Conservation (phyloP, 2,329 filamentous ascomycete species). For the Salinomyces thailandicus region DNA sequence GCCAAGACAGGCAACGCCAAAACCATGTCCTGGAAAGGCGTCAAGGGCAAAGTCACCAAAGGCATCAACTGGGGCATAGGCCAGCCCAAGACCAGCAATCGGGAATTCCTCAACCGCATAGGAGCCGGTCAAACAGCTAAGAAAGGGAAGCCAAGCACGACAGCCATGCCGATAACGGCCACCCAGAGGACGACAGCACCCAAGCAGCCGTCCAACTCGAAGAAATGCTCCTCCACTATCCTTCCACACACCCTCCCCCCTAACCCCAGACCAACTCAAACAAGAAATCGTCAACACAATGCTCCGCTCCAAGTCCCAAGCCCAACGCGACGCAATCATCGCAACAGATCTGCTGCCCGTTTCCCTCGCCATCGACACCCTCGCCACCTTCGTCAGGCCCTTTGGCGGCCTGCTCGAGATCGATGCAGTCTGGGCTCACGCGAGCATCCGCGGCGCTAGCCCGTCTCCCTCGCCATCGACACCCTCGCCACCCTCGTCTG, state of each 20-base stretch:
- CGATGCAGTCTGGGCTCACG: constrained; percentile 28
- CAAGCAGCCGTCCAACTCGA: constrained; percentile 30
- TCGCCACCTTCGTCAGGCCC: constrained; percentile 28
- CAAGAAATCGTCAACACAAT: constrained; percentile 34
- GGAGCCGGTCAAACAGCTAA: no score
- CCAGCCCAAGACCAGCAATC: constrained; percentile 31
- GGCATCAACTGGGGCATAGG: constrained; percentile 33
- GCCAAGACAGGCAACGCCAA: constrained; percentile 34
- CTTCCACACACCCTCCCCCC: no score
- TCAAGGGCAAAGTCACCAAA: constrained; percentile 32
- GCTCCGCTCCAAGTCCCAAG: constrained; percentile 32
- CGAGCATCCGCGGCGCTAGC: constrained; percentile 37
- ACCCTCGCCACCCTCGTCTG: neutral
- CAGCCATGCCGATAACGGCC: constrained; percentile 22
- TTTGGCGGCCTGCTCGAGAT: constrained; percentile 30
- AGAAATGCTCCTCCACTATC: constrained; percentile 34
- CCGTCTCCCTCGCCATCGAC: neutral
- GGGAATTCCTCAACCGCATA: constrained; percentile 36
- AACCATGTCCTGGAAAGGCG: constrained; percentile 32
- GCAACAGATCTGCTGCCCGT: constrained; percentile 34
- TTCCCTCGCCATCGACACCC: constrained; percentile 25
- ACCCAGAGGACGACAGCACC: constrained; percentile 23
- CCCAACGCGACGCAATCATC: constrained; percentile 33
- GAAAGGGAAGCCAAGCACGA: constrained; percentile 10
- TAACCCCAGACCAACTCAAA: constrained; percentile 27